A percentile compares a stretch with the other conserved stretches of the same genome.
Evolutionary conservation across 2,329 filamentous ascomycete species (phyloP).

Genomic region (Diaporthe velutina): DNA sequence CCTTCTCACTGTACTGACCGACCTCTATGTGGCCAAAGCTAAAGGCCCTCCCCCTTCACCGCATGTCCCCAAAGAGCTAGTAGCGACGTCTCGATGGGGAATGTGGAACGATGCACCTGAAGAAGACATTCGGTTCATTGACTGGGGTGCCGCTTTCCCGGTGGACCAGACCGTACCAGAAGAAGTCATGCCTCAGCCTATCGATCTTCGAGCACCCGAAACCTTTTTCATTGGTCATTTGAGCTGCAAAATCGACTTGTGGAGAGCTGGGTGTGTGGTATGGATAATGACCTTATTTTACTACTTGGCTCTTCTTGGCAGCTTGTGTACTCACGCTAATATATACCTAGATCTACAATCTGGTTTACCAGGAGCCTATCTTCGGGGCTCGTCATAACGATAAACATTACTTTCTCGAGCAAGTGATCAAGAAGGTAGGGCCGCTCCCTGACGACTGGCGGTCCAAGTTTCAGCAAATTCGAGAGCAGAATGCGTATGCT

Average conservation of each 20-base stretch:
- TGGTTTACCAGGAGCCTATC: neutral
- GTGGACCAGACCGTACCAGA: neutral
- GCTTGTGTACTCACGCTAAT: neutral
- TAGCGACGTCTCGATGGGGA: neutral
- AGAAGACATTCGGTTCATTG: neutral
- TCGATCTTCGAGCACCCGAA: neutral
- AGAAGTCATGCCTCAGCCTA: neutral
- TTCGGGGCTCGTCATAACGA: neutral
- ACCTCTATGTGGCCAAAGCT: neutral
- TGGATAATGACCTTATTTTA: neutral
- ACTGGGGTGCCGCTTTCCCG: neutral
- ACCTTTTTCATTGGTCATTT: neutral
- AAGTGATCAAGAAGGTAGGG: conserved; percentile 7
- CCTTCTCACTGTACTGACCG: neutral
- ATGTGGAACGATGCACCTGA: neutral
- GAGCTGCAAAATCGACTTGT: neutral
- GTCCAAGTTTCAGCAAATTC: neutral
- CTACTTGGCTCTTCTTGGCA: neutral
- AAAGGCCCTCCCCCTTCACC: neutral
- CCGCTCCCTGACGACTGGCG: neutral
- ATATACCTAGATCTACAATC: neutral
- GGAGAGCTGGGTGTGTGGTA: conserved; percentile 6
- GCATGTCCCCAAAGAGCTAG: neutral
- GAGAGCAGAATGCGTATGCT: neutral
- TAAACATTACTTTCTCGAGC: neutral